These are phyloP conservation scores for Cerioporus squamosus DNA, from an alignment of 1,284 basidiomycete species.

Conservation along the genomic window DNA sequence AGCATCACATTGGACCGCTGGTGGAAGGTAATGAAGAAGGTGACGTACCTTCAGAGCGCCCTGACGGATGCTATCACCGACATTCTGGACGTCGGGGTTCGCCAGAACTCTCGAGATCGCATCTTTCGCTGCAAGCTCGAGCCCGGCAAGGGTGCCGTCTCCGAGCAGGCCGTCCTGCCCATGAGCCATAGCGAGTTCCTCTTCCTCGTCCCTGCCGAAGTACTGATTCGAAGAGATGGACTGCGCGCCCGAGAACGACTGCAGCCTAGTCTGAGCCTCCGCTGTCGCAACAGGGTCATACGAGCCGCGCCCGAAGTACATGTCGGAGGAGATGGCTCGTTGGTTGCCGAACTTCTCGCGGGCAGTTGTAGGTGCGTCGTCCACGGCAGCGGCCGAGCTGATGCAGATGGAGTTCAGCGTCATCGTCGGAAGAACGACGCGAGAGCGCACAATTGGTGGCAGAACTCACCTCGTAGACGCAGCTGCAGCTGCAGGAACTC, in stretches of 20 bases:
- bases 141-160: slow-evolving; percentile 71
- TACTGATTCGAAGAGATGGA: slow-evolving; percentile 96
- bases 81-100: slow-evolving; percentile 90
- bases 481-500: slow-evolving; percentile 62
- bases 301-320: slow-evolving; percentile 92
- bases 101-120: slow-evolving; percentile 79
- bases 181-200: slow-evolving; percentile 43
- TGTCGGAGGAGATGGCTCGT: slow-evolving; percentile 96
- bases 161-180: slow-evolving; percentile 58
- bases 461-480: slow-evolving; percentile 52
- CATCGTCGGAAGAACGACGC: slow-evolving; percentile 21
- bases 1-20: background rate
- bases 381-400: slow-evolving; percentile 38
- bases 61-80: slow-evolving; percentile 81
- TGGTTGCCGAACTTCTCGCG: slow-evolving; percentile 91
- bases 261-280: slow-evolving; percentile 85
- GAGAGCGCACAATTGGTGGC: background rate
- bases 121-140: slow-evolving; percentile 85
- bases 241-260: slow-evolving; percentile 90
- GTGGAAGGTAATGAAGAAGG: background rate
- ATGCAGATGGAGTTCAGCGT: background rate
- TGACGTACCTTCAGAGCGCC: slow-evolving; percentile 83
- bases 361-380: slow-evolving; percentile 80
- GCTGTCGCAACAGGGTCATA: slow-evolving; percentile 79
- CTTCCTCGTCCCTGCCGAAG: slow-evolving; percentile 93